These are phyloP conservation scores for Eurotiales sp. DNA, from an alignment of 2,329 filamentous ascomycete species.

Conservation along the genomic window DNA sequence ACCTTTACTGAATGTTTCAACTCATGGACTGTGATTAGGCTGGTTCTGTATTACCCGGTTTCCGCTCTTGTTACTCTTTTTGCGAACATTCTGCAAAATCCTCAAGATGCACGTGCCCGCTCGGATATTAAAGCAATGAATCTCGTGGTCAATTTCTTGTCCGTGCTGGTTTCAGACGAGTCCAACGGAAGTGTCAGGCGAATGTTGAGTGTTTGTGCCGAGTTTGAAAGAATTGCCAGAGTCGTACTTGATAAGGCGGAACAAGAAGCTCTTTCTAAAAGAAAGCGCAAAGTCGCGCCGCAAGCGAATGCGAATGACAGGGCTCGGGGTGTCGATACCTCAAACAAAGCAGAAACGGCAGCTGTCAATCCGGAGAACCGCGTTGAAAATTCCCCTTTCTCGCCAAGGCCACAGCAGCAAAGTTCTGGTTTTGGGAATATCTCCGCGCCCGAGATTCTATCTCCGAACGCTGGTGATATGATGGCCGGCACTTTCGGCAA, in stretches of 20 bases:
- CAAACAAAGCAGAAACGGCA: slow-evolving; percentile 11
- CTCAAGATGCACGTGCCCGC: slow-evolving; percentile 79
- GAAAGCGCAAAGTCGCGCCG: slow-evolving; percentile 70
- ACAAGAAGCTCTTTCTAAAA: slow-evolving; percentile 71
- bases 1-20: not conserved
- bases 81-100: slow-evolving; percentile 93
- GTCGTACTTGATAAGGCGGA: slow-evolving; percentile 89
- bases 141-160: slow-evolving; percentile 86
- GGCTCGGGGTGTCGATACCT: slow-evolving; percentile 21
- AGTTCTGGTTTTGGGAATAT: not conserved
- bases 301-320: slow-evolving; percentile 10
- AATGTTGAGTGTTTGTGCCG: slow-evolving; percentile 90
- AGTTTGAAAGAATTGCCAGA: slow-evolving; percentile 91
- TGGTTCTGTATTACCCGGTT: slow-evolving; percentile 94
- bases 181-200: slow-evolving; percentile 87
- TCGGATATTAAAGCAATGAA: slow-evolving; percentile 91
- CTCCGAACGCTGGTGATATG: slow-evolving; percentile 21
- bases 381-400: not conserved
- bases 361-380: not conserved
- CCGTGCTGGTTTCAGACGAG: slow-evolving; percentile 82
- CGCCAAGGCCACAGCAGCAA: not conserved
- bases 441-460: slow-evolving; percentile 1
- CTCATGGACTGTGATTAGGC: slow-evolving; percentile 48
- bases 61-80: slow-evolving; percentile 93
- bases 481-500: slow-evolving; percentile 21